Base-by-base conservation (phyloP, 805 yeast genomes). In the Teunomyces tritomae region DNA sequence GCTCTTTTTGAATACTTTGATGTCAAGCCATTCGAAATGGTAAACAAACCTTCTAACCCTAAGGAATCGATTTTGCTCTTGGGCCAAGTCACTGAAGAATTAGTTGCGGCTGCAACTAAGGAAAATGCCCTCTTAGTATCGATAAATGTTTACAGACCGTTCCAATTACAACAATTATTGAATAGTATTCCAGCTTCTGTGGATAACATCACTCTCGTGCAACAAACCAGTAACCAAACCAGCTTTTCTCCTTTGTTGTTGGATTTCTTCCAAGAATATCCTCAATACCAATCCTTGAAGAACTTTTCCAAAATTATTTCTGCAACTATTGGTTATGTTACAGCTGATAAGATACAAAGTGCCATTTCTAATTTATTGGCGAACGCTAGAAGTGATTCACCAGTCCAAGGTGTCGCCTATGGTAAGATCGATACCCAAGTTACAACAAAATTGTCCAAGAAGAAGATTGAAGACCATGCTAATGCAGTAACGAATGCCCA, bases 61-160 rank as follows among this genome's bases (percentile, higher is more conserved):
- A 65, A 68, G 28, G 73, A 78, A 49, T 79, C 84, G 1, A 63
- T 86, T 13, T 75, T 89, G 14, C 73, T 83, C 43, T 73, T 89
- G 51, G 94, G 96, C 46, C 76, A 82, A 44, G 73, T 80, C 39
- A 70, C 68, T 17, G 65, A 69, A 3, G 71, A 71, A 11, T 68
- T 84, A 41, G 57, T 75, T 4, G 53, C 64, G 8, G 72, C 75
- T n/a, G 66, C 70, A 26, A 57, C 63, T 17, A 57, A 65, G 29
- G 65, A 70, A 29, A 61, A 65, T 37, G 70, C 73, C 14, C 78
- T 83, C 36, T 61, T 86, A 28, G 65, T 87, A 39, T 68, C 80
- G 7, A 72, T 88, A 40, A 80, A 85, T 35, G 79, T 80, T 28
- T 86, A 85, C 71, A 80, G 89, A 58, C 96, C 97, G 2, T 87